Percentiles rank a stretch among this genome's conserved stretches.
These are phyloP conservation scores for Mercurialis annua DNA, from an alignment of 345 rosid species.

Conservation along the genomic window DNA sequence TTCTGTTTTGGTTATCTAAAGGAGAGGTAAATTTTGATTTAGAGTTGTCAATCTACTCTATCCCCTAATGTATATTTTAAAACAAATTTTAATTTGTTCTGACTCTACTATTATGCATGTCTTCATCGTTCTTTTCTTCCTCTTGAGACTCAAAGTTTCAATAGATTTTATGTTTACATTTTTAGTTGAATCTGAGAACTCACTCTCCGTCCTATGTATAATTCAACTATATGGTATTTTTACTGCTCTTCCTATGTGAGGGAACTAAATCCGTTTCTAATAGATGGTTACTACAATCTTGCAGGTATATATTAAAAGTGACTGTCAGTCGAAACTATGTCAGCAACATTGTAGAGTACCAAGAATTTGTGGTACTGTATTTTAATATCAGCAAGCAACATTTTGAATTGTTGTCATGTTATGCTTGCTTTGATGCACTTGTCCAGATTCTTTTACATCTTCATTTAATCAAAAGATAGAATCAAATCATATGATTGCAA, in stretches of 20 bases:
- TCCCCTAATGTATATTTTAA: not conserved
- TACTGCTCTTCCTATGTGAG: not conserved
- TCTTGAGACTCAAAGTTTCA: not conserved
- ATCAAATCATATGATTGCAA: not conserved
- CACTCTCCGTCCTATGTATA: not conserved
- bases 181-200: not conserved
- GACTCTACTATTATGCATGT: not conserved
- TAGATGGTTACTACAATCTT: not conserved
- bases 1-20: not conserved
- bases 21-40: not conserved
- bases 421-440: not conserved
- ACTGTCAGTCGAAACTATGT: slow-evolving; percentile 45
- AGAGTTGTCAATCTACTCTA: not conserved
- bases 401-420: not conserved
- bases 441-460: not conserved
- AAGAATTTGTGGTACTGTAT: slow-evolving; percentile 42
- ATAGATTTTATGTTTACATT: not conserved
- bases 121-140: not conserved
- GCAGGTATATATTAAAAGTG: slow-evolving; percentile 51
- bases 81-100: not conserved
- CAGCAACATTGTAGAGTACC: slow-evolving; percentile 43
- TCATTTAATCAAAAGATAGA: not conserved
- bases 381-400: not conserved
- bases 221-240: too few relatives aligned
- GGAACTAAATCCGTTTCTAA: not conserved